A percentile compares a stretch with the other conserved stretches of the same genome.
These are phyloP conservation scores for Achaetomium macrosporum DNA, from an alignment of 2,329 filamentous ascomycete species.

Conservation along the genomic window DNA sequence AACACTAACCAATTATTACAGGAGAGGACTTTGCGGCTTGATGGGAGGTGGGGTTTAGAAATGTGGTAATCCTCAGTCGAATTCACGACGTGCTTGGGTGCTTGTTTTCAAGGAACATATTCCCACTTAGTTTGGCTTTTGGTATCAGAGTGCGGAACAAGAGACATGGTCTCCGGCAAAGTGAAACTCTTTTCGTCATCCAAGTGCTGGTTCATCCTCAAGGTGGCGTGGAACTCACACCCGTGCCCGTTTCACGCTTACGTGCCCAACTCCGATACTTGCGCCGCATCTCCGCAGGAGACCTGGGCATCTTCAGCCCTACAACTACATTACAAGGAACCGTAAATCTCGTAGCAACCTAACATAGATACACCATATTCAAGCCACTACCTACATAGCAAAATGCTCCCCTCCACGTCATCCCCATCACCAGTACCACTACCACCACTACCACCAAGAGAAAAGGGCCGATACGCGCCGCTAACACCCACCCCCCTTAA, in stretches of 20 bases:
- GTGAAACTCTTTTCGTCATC: background rate
- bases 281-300: background rate
- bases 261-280: background rate
- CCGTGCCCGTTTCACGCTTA: constrained; percentile 5
- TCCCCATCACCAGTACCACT: too few relatives aligned
- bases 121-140: background rate
- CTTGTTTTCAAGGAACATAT: background rate
- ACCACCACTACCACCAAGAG: background rate
- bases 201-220: background rate
- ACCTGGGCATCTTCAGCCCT: background rate
- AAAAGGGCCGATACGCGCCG: constrained; percentile 21
- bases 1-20: too few relatives aligned
- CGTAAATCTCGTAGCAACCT: background rate
- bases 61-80: too few relatives aligned
- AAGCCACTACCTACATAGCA: background rate
- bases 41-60: too few relatives aligned
- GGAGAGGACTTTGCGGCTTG: too few relatives aligned
- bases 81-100: too few relatives aligned
- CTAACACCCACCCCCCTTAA: constrained; percentile 29
- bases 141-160: background rate
- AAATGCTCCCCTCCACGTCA: background rate
- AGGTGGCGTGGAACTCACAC: constrained; percentile 1
- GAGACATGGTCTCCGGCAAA: background rate
- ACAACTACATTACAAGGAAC: too few relatives aligned
- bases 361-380: background rate